These are phyloP conservation scores for Candida pini DNA, from an alignment of 805 yeast species.

Conservation along the genomic window DNA sequence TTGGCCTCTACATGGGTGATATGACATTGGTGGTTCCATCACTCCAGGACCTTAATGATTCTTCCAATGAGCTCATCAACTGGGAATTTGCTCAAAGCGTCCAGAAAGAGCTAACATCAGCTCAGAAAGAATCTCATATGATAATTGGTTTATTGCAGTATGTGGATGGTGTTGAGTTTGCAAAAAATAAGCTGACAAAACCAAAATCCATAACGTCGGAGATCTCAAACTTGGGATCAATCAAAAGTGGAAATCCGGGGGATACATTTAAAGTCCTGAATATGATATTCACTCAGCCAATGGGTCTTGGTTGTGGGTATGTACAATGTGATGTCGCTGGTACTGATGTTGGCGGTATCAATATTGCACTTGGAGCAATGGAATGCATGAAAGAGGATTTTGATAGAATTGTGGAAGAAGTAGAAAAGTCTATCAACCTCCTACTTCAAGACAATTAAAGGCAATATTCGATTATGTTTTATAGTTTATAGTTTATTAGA, in stretches of 20 bases:
- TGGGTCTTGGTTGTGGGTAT: constrained; percentile 6
- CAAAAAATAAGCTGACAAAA: background rate
- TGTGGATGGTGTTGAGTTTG: constrained; percentile 3
- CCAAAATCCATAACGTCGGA: constrained; percentile 10
- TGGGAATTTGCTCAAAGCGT: constrained; percentile 13
- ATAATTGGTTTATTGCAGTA: constrained; percentile 8
- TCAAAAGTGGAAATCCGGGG: constrained; percentile 1
- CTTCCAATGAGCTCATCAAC: constrained; percentile 1
- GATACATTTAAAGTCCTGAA: constrained; percentile 8
- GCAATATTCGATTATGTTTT: no score
- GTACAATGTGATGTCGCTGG: constrained; percentile 15
- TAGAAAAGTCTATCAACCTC: no score
- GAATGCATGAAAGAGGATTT: constrained; percentile 5
- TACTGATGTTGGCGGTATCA: constrained; percentile 13
- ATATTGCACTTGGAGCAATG: constrained; percentile 7
- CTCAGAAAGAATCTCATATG: background rate
- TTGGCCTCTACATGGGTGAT: constrained; percentile 16
- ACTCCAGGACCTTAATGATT: constrained; percentile 3
- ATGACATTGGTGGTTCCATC: constrained; percentile 11
- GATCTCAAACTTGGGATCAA: constrained; percentile 18
- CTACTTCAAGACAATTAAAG: no score
- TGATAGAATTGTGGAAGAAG: no score
- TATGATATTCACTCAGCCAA: constrained; percentile 15
- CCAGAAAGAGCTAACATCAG: constrained; percentile 5
- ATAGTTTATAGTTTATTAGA: no score